phyloP scores from a whole-genome alignment of 306 rosid genomes.

The Heteromeles arbutifolia region DNA sequence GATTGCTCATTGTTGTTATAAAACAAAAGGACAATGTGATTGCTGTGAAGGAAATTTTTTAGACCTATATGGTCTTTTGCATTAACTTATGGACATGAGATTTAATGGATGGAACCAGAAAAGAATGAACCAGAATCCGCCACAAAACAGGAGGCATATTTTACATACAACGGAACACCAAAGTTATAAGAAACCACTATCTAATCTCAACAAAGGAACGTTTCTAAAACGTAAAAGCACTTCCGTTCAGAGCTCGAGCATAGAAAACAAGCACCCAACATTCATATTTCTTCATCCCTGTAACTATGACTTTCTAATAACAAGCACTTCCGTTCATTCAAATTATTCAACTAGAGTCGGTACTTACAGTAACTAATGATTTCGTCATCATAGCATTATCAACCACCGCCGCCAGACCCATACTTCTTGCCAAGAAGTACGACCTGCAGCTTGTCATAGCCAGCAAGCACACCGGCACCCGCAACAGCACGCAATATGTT shows the following conservation, averaged over 20 bases:
- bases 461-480: conserved; percentile 93
- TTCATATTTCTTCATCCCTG: not conserved
- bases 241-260: conserved; percentile 3
- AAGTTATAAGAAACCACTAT: not conserved
- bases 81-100: too few relatives aligned
- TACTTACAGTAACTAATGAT: conserved; percentile 2
- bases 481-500: conserved; percentile 89
- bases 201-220: conserved; percentile 19
- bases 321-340: conserved; percentile 11
- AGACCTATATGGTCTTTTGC: too few relatives aligned
- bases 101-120: not conserved
- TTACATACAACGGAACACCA: too few relatives aligned
- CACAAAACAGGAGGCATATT: not conserved
- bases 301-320: conserved; percentile 22
- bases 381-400: conserved; percentile 30
- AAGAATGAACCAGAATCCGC: not conserved
- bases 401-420: conserved; percentile 87
- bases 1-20: too few relatives aligned
- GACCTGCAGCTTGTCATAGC: conserved; percentile 82
- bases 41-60: too few relatives aligned
- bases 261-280: conserved; percentile 15
- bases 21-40: too few relatives aligned
- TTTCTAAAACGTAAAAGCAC: not conserved
- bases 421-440: conserved; percentile 80
- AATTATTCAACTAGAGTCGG: conserved; percentile 32